Conservation (phyloP, 768 basidiomycete species). For the Lactarius sp. region DNA sequence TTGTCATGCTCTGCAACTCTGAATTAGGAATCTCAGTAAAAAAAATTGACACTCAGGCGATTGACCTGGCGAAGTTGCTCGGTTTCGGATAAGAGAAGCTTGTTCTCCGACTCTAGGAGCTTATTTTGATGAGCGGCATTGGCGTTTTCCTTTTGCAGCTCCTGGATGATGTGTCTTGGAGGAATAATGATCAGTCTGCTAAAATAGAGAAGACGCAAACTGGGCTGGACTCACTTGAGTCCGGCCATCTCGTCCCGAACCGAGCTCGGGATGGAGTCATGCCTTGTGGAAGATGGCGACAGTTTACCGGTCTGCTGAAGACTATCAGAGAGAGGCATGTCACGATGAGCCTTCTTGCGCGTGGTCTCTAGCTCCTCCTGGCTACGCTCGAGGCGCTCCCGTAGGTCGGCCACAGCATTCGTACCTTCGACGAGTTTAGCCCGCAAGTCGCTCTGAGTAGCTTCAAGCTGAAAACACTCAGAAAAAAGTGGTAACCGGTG, state of each 20-base stretch:
- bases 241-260: conserved; percentile 70
- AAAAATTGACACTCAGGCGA: background rate
- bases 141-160: conserved; percentile 78
- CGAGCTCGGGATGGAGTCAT: conserved; percentile 40
- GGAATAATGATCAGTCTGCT: conserved; percentile 30
- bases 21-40: background rate
- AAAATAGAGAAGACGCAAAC: background rate
- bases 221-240: conserved; percentile 54
- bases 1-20: conserved; percentile 56
- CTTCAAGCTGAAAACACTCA: conserved; percentile 18
- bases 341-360: conserved; percentile 58
- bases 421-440: conserved; percentile 16
- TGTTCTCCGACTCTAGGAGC: conserved; percentile 74
- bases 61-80: conserved; percentile 69
- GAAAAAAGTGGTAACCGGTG: background rate
- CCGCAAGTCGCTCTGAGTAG: conserved; percentile 3
- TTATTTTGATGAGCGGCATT: conserved; percentile 58
- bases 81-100: conserved; percentile 56
- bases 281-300: conserved; percentile 34
- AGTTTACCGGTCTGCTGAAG: conserved; percentile 32
- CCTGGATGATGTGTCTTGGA: conserved; percentile 72
- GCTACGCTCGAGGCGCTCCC: conserved; percentile 37
- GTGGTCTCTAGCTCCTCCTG: conserved; percentile 50
- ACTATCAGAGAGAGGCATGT: conserved; percentile 42
- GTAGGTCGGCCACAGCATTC: conserved; percentile 26